A percentile compares a stretch with the other conserved stretches of the same genome.
Conservation (phyloP, 106 monocot genomes). For the Dendrobium huoshanense region DNA sequence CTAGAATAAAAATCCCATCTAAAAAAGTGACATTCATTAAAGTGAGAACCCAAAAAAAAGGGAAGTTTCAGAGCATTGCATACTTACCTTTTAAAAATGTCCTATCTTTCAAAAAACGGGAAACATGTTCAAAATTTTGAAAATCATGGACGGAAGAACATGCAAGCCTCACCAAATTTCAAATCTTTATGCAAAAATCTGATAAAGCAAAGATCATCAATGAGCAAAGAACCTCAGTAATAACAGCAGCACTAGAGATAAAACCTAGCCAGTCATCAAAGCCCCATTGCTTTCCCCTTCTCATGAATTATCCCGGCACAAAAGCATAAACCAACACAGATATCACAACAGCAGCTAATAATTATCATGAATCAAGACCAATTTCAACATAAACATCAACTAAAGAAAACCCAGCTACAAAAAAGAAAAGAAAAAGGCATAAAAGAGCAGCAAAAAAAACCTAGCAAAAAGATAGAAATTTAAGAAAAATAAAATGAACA, state of each 20-base stretch:
- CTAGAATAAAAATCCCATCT: not conserved
- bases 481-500: not conserved
- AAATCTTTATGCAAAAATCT: not conserved
- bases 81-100: not conserved
- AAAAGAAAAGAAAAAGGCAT: constrained; percentile 1
- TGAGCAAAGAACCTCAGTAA: not conserved
- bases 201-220: not conserved
- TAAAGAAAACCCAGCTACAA: not conserved
- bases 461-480: not conserved
- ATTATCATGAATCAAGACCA: not conserved
- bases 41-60: not conserved
- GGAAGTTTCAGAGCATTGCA: not conserved
- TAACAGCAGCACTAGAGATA: not conserved
- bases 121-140: not conserved
- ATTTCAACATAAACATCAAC: not conserved
- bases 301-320: constrained; percentile 2
- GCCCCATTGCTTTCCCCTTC: not conserved
- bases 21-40: not conserved
- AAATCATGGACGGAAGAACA: not conserved
- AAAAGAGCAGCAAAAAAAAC: not conserved
- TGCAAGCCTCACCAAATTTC: not conserved
- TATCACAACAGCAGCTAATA: not conserved
- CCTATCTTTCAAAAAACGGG: not conserved
- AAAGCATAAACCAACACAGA: not conserved
- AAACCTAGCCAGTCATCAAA: not conserved